Percentiles rank a stretch among this genome's conserved stretches.
Evolutionary conservation across 2,329 filamentous ascomycete genomes (phyloP).

Genomic region (Botrytis deweyae): DNA sequence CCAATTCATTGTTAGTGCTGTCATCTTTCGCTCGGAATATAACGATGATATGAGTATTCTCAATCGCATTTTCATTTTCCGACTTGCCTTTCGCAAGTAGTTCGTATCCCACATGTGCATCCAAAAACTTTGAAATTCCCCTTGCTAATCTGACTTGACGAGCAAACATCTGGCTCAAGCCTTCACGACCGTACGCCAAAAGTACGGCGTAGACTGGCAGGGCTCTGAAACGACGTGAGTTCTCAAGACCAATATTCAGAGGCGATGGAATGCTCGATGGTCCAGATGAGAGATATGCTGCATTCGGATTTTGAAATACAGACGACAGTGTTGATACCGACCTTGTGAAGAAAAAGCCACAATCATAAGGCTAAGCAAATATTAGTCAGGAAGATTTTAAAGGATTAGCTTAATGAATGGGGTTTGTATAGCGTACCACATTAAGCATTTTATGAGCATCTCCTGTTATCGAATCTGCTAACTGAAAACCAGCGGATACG

Average conservation of each 20-base stretch:
- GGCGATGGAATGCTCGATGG: slow-evolving; percentile 66
- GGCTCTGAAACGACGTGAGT: slow-evolving; percentile 86
- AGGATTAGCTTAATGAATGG: not conserved
- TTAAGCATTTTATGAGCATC: slow-evolving; percentile 94
- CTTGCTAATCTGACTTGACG: slow-evolving; percentile 72
- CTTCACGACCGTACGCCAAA: slow-evolving; percentile 67
- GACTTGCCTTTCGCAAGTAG: slow-evolving; percentile 56
- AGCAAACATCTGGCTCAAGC: slow-evolving; percentile 67
- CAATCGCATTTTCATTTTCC: slow-evolving; percentile 47
- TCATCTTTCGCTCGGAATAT: slow-evolving; percentile 72
- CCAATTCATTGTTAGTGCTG: slow-evolving; percentile 63
- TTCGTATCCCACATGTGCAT: slow-evolving; percentile 61
- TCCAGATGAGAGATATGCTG: slow-evolving; percentile 67
- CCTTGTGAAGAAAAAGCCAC: slow-evolving; percentile 81
- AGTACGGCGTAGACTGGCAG: slow-evolving; percentile 85
- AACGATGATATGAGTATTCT: slow-evolving; percentile 58
- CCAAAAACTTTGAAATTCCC: slow-evolving; percentile 62
- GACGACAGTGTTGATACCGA: slow-evolving; percentile 56
- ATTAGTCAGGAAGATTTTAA: slow-evolving; percentile 15
- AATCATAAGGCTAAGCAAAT: slow-evolving; percentile 70
- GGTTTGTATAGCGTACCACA: slow-evolving; percentile 55
- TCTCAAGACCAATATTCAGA: slow-evolving; percentile 83
- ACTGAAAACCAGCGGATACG: slow-evolving; percentile 64
- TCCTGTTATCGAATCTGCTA: slow-evolving; percentile 83
- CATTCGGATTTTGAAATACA: slow-evolving; percentile 81